Evolutionary conservation across 345 rosid species (phyloP).

Genomic region (Microcos paniculata): DNA sequence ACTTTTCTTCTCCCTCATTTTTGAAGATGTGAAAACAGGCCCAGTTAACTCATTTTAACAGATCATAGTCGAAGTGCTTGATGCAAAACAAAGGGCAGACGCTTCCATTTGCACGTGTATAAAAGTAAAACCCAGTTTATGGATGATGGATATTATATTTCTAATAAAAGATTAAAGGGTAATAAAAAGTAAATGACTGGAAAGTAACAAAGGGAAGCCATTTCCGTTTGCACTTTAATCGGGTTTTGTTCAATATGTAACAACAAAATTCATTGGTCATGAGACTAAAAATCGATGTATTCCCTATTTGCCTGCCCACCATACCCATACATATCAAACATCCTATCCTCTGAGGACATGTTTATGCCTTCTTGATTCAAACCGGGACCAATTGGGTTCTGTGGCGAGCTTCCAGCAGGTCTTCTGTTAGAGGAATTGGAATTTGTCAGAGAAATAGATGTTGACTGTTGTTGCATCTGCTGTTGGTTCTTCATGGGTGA

Average conservation of each 20-base stretch:
- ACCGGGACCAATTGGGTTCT: constrained; percentile 46
- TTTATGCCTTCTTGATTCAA: constrained; percentile 57
- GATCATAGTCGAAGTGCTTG: too few species aligned
- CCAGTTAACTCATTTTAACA: too few species aligned
- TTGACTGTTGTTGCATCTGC: constrained; percentile 60
- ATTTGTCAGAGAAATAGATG: constrained; percentile 60
- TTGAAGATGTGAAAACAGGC: too few species aligned
- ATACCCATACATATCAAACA: constrained; percentile 50
- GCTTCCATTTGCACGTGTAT: too few species aligned
- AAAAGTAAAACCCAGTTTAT: too few species aligned
- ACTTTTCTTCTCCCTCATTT: too few species aligned
- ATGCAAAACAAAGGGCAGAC: too few species aligned
- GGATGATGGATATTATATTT: too few species aligned
- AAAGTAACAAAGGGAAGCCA: too few species aligned
- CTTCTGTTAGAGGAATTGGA: constrained; percentile 63
- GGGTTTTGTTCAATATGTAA: neutral
- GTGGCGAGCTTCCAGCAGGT: constrained; percentile 69
- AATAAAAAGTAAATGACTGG: too few species aligned
- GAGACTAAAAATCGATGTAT: constrained; percentile 48
- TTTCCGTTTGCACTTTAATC: too few species aligned
- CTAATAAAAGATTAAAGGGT: too few species aligned
- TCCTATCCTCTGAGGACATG: constrained; percentile 44
- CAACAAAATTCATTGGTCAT: constrained; percentile 46
- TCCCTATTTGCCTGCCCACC: constrained; percentile 46
- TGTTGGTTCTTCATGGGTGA: constrained; percentile 99